Evolutionary conservation across 352 stramenopile species (phyloP), one percentile per base, ranked within the genome.

Genomic region (Phytophthora parvispora): DNA sequence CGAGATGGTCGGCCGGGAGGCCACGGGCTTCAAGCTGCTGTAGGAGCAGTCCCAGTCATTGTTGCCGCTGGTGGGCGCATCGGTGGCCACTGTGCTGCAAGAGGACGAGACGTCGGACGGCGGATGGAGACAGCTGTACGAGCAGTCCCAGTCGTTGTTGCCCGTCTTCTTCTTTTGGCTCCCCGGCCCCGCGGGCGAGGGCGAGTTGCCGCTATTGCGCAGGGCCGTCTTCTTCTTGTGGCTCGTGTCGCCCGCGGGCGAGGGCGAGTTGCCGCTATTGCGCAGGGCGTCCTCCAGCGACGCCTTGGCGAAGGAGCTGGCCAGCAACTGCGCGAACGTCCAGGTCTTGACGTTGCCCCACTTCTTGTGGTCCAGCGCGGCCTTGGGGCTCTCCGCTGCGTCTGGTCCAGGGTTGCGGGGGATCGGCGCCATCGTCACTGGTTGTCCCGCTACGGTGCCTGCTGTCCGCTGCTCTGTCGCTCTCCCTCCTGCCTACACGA

Each of bases 311-410:
- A 92, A 90, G 20, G 84, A 89, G 38, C 79, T 90, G 67, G 74
- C 72, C 57, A 94, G 55, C 60, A 92, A 56, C 50, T 92, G 84
- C 1, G 69, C 79, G 67, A 94, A 92, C 69, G 86, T 87, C 84
- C 84, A 93, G 22, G 84, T 90, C 79, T 93, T 92, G 55, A 91
- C 81, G 36, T 84, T 86, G 38, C 73, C 80, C 84, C 84, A 94
- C 53, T 76, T 80, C 24, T 80, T 74, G 65, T 59, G 34, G 50
- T 71, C 48, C 18, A 59, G 49, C 38, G 40, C 42, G 20, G n/a
- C 50, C n/a, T 69, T 70, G 47, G 67, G 56, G 18, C 34, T 60
- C 51, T 61, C 65, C 8, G 20, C 43, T n/a, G 24, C 43, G 43
- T 51, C 43, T 28, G 38, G 13, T n/a, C 16, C 31, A 32, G 53